Percentiles rank a stretch among this genome's conserved stretches.
phyloP scores from a whole-genome alignment of 2,329 filamentous ascomycete species.

The Diaporthe citri region DNA sequence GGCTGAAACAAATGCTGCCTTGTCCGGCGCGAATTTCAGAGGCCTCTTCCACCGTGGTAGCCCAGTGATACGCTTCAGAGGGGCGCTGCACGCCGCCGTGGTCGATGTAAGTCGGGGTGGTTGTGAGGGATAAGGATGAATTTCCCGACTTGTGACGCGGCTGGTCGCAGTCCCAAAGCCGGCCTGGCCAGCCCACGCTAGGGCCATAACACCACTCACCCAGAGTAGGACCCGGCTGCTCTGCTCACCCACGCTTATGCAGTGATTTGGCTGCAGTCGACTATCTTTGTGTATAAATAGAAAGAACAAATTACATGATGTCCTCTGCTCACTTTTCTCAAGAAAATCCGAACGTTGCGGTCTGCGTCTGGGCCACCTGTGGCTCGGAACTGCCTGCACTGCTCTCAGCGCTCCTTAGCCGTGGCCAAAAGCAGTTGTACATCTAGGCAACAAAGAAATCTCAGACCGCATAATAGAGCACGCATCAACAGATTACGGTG shows the following conservation, averaged over 20 bases:
- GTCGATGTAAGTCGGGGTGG: slow-evolving; percentile 31
- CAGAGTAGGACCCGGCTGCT: slow-evolving; percentile 1
- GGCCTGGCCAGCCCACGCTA: slow-evolving; percentile 33
- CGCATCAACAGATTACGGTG: neutral
- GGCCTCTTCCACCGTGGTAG: neutral
- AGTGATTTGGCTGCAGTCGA: neutral
- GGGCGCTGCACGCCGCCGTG: slow-evolving; percentile 21
- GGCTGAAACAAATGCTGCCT: neutral
- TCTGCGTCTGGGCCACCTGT: too few relatives aligned
- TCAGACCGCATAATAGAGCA: neutral
- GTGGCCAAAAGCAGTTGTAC: neutral
- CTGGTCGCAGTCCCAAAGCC: slow-evolving; percentile 28
- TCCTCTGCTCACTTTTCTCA: neutral
- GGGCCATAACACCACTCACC: slow-evolving; percentile 26
- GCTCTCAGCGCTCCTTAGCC: neutral
- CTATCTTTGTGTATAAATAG: too few relatives aligned
- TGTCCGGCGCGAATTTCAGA: neutral
- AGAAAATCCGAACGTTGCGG: neutral
- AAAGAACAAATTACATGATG: too few relatives aligned
- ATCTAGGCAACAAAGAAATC: neutral
- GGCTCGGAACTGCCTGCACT: neutral
- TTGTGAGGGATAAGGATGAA: slow-evolving; percentile 33
- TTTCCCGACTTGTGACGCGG: slow-evolving; percentile 19
- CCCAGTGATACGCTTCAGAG: neutral
- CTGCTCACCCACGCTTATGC: neutral